Conservation (phyloP, 2,329 filamentous ascomycete genomes). For the Penicillium nordicum region DNA sequence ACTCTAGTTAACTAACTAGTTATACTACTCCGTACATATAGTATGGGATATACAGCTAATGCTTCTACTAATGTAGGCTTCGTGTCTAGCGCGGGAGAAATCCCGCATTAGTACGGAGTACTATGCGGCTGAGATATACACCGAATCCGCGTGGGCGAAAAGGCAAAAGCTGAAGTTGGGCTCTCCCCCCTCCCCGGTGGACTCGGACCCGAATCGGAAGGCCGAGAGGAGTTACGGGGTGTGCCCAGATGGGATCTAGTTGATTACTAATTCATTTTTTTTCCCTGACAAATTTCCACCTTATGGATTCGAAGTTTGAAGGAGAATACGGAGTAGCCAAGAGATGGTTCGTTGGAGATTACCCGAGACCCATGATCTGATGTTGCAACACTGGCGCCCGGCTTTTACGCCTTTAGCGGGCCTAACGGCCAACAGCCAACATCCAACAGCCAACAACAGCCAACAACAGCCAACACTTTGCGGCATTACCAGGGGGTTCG, state of each 20-base stretch:
- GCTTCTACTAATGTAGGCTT: background rate
- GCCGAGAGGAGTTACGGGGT: background rate
- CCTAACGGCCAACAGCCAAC: background rate
- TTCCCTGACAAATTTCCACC: background rate
- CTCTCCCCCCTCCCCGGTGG: background rate
- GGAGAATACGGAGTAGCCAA: background rate
- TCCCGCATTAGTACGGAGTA: background rate
- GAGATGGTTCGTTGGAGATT: background rate
- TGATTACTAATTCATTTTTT: background rate
- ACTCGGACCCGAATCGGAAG: slow-evolving; percentile 2
- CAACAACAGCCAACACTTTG: background rate
- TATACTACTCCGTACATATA: background rate
- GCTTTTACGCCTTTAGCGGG: background rate
- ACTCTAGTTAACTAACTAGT: background rate
- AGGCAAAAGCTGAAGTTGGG: background rate
- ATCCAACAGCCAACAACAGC: background rate
- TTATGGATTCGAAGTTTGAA: background rate
- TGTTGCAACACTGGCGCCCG: slow-evolving; percentile 4
- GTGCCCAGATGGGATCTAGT: background rate
- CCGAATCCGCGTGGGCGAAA: background rate
- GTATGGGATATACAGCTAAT: background rate
- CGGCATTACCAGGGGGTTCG: background rate
- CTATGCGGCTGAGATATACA: slow-evolving; percentile 3
- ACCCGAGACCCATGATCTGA: slow-evolving; percentile 2
- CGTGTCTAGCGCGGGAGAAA: slow-evolving; percentile 1